A percentile compares a stretch with the other conserved stretches of the same genome.
Evolutionary conservation across 2,329 filamentous ascomycete species (phyloP).

Genomic region (Penicillium fuscoglaucum): DNA sequence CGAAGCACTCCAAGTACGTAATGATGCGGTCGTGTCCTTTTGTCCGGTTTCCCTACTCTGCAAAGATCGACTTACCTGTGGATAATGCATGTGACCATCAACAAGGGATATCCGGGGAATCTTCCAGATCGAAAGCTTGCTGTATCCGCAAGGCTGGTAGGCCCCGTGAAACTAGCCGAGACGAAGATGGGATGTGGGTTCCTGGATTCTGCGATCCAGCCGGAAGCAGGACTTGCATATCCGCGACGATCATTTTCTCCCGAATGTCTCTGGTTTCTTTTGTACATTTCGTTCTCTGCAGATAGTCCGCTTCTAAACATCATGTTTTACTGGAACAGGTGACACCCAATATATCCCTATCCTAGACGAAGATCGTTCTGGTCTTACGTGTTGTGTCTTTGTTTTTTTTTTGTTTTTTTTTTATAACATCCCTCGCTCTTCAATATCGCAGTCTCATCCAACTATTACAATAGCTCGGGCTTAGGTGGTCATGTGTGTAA

Average conservation of each 20-base stretch:
- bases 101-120: conserved; percentile 16
- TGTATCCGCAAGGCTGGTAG: conserved; percentile 7
- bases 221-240: conserved; percentile 26
- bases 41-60: conserved; percentile 3
- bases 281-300: not conserved
- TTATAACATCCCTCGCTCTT: not conserved
- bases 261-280: conserved; percentile 3
- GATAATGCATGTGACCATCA: conserved; percentile 8
- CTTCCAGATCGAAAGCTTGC: conserved; percentile 15
- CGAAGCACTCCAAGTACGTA: not conserved
- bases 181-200: conserved; percentile 13
- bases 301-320: conserved; percentile 8
- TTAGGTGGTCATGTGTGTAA: conserved; percentile 1
- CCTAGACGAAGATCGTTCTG: conserved; percentile 1
- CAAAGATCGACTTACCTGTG: conserved; percentile 1
- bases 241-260: conserved; percentile 20
- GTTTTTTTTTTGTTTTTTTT: not conserved
- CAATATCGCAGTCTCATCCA: not conserved
- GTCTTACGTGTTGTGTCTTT: not conserved
- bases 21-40: conserved; percentile 1
- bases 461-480: not conserved
- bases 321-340: conserved; percentile 2
- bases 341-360: conserved; percentile 5
- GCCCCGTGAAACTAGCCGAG: conserved; percentile 9
- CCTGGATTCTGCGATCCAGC: conserved; percentile 14